Percentiles rank a stretch among this genome's conserved stretches.
These are phyloP conservation scores for Pseudozyma pruni DNA, from an alignment of 1,284 basidiomycete genomes.

Conservation along the genomic window DNA sequence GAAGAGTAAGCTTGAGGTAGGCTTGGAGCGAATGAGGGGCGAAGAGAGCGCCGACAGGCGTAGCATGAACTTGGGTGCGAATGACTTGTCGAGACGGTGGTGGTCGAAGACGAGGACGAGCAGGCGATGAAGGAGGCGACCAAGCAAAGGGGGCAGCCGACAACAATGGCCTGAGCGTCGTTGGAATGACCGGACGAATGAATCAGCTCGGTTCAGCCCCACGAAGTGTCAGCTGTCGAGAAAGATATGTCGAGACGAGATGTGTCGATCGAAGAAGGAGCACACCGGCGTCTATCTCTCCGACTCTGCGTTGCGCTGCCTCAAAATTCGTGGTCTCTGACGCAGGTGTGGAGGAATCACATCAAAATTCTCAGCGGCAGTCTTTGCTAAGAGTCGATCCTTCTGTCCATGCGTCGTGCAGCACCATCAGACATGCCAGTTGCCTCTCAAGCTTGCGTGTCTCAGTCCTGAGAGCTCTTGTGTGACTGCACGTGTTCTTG, in stretches of 20 bases:
- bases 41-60: constrained; percentile 30
- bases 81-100: background rate
- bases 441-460: background rate
- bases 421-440: background rate
- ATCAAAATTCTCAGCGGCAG: background rate
- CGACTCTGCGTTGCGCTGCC: constrained; percentile 10
- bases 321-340: background rate
- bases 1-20: background rate
- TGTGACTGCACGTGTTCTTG: no score
- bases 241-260: no score
- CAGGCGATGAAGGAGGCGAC: no score
- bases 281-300: background rate
- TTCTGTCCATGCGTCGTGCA: constrained; percentile 3
- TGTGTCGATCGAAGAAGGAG: constrained; percentile 20
- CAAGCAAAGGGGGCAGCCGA: background rate
- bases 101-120: constrained; percentile 1
- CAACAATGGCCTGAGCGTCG: constrained; percentile 12
- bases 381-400: constrained; percentile 36
- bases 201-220: constrained; percentile 8
- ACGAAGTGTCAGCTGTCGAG: background rate
- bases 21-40: constrained; percentile 14
- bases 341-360: constrained; percentile 22
- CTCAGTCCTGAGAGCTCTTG: no score
- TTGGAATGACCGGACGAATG: constrained; percentile 2
- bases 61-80: constrained; percentile 26